Conservation (phyloP, 2,329 filamentous ascomycete genomes). For the Nemania serpens region DNA sequence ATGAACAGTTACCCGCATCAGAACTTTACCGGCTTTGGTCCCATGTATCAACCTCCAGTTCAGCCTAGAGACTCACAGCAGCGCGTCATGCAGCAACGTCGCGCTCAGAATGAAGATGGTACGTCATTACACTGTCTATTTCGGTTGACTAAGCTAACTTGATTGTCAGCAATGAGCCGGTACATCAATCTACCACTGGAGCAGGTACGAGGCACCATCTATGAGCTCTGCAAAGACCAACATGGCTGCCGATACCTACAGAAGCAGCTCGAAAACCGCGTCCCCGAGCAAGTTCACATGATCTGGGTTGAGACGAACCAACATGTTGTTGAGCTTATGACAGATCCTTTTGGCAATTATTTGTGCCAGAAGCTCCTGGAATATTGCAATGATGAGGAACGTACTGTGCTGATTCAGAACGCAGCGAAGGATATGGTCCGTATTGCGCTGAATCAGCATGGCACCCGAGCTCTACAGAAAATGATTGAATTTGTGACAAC, state of each 20-base stretch:
- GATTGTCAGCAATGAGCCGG: conserved; percentile 66
- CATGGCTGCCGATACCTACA: conserved; percentile 96
- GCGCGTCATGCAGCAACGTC: conserved; percentile 75
- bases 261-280: conserved; percentile 93
- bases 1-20: conserved; percentile 61
- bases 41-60: conserved; percentile 54
- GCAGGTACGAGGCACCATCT: conserved; percentile 80
- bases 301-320: conserved; percentile 94
- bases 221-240: conserved; percentile 93
- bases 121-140: conserved; percentile 36
- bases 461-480: conserved; percentile 94
- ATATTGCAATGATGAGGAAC: conserved; percentile 92
- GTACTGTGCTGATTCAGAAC: conserved; percentile 89
- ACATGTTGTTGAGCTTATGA: conserved; percentile 97
- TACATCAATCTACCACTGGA: conserved; percentile 85
- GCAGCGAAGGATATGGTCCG: conserved; percentile 85
- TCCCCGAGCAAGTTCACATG: conserved; percentile 81
- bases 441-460: conserved; percentile 96
- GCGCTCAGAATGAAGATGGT: conserved; percentile 75
- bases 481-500: conserved; percentile 98
- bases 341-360: conserved; percentile 98
- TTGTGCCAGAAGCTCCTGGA: conserved; percentile 98
- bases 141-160: conserved; percentile 8
- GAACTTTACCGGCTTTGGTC: conserved; percentile 62
- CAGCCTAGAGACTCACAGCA: conserved; percentile 73